Conservation (phyloP, 75 land plant species). For the Picea sitchensis region DNA sequence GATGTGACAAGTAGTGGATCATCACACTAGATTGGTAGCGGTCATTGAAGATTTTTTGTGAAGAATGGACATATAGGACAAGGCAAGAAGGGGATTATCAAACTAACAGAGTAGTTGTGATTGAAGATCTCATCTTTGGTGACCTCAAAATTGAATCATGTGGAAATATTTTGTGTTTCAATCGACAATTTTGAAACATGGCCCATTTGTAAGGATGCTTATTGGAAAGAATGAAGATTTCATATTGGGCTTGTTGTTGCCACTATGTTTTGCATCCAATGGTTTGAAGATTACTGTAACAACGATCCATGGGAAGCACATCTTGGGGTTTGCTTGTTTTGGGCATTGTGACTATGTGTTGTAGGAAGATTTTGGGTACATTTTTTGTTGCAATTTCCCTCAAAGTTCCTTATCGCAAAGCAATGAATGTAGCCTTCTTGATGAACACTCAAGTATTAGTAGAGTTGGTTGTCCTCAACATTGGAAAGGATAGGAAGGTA, state of each 20-base stretch:
- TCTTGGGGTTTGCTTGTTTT: slow-evolving; percentile 72
- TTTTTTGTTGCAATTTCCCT: slow-evolving; percentile 36
- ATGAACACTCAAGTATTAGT: slow-evolving; percentile 90
- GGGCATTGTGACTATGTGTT: slow-evolving; percentile 60
- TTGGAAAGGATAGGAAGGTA: slow-evolving; percentile 79
- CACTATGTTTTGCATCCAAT: slow-evolving; percentile 77
- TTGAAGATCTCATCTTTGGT: too few relatives aligned
- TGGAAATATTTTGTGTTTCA: slow-evolving; percentile 76
- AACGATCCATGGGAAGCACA: slow-evolving; percentile 47
- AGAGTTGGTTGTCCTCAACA: slow-evolving; percentile 87
- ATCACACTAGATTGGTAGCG: too few relatives aligned
- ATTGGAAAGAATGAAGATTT: slow-evolving; percentile 87
- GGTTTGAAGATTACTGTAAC: slow-evolving; percentile 79
- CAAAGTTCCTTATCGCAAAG: slow-evolving; percentile 46
- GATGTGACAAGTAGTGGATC: too few relatives aligned
- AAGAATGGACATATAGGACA: too few relatives aligned
- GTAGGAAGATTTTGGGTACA: slow-evolving; percentile 80
- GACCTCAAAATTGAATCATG: too few relatives aligned
- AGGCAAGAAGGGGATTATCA: too few relatives aligned
- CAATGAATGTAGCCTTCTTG: slow-evolving; percentile 65
- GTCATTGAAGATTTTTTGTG: too few relatives aligned
- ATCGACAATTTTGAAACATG: slow-evolving; percentile 71
- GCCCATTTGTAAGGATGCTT: slow-evolving; percentile 61
- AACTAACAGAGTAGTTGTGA: too few relatives aligned
- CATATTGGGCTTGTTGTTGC: slow-evolving; percentile 64